phyloP scores from a whole-genome alignment of 2,329 filamentous ascomycete genomes.

The Hirsutella minnesotensis region DNA sequence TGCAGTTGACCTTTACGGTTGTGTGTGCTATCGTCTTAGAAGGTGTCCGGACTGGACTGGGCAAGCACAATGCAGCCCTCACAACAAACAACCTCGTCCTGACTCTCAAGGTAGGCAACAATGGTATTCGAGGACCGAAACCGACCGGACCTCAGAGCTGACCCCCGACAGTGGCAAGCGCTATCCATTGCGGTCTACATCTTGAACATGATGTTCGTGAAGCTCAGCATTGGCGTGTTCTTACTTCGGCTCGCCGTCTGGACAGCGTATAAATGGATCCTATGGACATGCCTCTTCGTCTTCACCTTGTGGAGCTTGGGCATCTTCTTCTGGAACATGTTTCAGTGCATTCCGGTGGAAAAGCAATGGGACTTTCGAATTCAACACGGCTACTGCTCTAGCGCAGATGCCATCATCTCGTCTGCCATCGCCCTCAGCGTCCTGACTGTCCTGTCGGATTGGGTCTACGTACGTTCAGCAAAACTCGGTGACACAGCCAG shows the following conservation, averaged over 20 bases:
- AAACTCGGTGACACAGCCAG: neutral
- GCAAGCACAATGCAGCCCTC: constrained; percentile 34
- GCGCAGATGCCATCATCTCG: constrained; percentile 28
- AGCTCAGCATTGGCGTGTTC: constrained; percentile 42
- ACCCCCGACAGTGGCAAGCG: constrained; percentile 31
- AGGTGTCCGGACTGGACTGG: constrained; percentile 31
- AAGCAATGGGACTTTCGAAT: constrained; percentile 43
- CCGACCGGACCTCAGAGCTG: neutral
- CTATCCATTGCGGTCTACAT: constrained; percentile 38
- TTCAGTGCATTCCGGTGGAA: constrained; percentile 37
- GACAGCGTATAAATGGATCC: constrained; percentile 34
- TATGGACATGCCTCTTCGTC: constrained; percentile 32
- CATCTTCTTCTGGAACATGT: constrained; percentile 40
- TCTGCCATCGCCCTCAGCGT: constrained; percentile 40
- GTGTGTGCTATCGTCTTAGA: constrained; percentile 33
- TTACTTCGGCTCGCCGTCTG: constrained; percentile 34
- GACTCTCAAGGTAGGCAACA: constrained; percentile 30
- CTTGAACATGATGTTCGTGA: constrained; percentile 43
- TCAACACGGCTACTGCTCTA: constrained; percentile 28
- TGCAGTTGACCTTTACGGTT: constrained; percentile 31
- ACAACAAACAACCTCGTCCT: constrained; percentile 24
- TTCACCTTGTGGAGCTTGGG: constrained; percentile 33
- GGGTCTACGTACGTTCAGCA: constrained; percentile 31
- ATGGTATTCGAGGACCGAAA: neutral
- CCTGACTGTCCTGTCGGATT: constrained; percentile 41